phyloP scores from a whole-genome alignment of 2,329 filamentous ascomycete species.

The Coniochaeta sp. region DNA sequence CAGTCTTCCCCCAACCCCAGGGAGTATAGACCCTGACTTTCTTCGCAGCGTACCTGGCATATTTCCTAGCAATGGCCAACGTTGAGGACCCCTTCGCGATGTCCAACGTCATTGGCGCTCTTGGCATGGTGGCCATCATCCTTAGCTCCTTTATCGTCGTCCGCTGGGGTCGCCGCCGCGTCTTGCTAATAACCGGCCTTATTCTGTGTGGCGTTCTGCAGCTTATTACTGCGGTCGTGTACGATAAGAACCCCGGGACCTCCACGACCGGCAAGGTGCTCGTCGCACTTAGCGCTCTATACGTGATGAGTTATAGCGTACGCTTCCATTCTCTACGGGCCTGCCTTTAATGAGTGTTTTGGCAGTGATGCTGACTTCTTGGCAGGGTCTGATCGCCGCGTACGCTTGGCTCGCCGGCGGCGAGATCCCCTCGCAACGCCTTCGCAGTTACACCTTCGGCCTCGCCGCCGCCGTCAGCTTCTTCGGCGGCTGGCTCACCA shows the following conservation, averaged over 20 bases:
- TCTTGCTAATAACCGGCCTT: conserved; percentile 43
- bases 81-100: conserved; percentile 47
- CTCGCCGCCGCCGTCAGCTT: conserved; percentile 44
- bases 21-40: conserved; percentile 6
- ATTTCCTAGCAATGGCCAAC: conserved; percentile 51
- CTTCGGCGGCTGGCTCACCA: conserved; percentile 43
- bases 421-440: conserved; percentile 46
- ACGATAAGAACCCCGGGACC: conserved; percentile 31
- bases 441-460: conserved; percentile 49
- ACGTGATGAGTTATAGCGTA: conserved; percentile 41
- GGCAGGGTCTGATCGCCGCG: conserved; percentile 39
- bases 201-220: conserved; percentile 42
- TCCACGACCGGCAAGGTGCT: conserved; percentile 33
- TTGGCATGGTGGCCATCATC: conserved; percentile 43
- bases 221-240: conserved; percentile 42
- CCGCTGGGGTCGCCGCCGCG: conserved; percentile 39
- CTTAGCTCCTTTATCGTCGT: conserved; percentile 43
- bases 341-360: too few relatives aligned
- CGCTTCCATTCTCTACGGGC: not conserved
- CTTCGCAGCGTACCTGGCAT: conserved; percentile 36
- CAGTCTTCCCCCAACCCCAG: too few relatives aligned
- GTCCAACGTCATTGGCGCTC: conserved; percentile 42
- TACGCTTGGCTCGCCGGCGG: conserved; percentile 50
- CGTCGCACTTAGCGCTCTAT: conserved; percentile 42
- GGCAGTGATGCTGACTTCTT: too few relatives aligned